Percentiles rank a stretch among this genome's conserved stretches.
Conservation (phyloP, 352 stramenopile genomes). For the Globisporangium alternatum region DNA sequence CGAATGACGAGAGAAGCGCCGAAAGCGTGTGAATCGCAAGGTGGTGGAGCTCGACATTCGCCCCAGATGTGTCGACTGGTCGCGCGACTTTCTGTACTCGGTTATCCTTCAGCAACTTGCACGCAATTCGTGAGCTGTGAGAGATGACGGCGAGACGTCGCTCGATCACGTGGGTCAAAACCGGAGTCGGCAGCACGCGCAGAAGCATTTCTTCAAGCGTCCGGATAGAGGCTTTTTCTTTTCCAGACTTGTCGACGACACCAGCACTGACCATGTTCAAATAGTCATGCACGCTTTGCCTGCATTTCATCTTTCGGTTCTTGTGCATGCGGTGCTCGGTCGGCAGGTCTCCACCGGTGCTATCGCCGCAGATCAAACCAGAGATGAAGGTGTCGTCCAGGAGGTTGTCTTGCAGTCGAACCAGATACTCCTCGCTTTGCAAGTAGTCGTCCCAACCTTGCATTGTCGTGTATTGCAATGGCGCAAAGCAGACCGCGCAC, state of each 20-base stretch:
- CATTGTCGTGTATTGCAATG: constrained; percentile 66
- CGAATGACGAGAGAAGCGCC: constrained; percentile 65
- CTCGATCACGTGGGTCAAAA: constrained; percentile 78
- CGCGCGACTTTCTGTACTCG: constrained; percentile 36
- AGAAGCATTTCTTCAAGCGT: constrained; percentile 84
- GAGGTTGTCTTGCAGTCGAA: constrained; percentile 68
- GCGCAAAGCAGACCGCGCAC: constrained; percentile 77
- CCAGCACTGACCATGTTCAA: constrained; percentile 82
- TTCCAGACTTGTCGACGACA: constrained; percentile 62
- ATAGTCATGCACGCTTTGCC: constrained; percentile 77
- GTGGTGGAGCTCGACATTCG: constrained; percentile 74
- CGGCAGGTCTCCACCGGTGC: constrained; percentile 61
- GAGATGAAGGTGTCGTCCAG: constrained; percentile 79
- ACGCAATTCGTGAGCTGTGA: constrained; percentile 68
- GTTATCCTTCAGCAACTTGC: constrained; percentile 50
- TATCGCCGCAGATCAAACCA: constrained; percentile 75
- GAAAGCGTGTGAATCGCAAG: constrained; percentile 80
- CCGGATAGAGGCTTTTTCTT: constrained; percentile 72
- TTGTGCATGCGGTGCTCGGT: constrained; percentile 87
- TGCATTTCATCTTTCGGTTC: constrained; percentile 78
- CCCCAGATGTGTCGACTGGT: constrained; percentile 30
- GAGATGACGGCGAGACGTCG: constrained; percentile 77
- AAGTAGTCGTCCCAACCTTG: constrained; percentile 83
- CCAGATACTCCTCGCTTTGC: constrained; percentile 74
- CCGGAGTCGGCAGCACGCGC: constrained; percentile 65